These are phyloP conservation scores for Alnus rubra DNA, from an alignment of 306 rosid genomes.

Conservation along the genomic window DNA sequence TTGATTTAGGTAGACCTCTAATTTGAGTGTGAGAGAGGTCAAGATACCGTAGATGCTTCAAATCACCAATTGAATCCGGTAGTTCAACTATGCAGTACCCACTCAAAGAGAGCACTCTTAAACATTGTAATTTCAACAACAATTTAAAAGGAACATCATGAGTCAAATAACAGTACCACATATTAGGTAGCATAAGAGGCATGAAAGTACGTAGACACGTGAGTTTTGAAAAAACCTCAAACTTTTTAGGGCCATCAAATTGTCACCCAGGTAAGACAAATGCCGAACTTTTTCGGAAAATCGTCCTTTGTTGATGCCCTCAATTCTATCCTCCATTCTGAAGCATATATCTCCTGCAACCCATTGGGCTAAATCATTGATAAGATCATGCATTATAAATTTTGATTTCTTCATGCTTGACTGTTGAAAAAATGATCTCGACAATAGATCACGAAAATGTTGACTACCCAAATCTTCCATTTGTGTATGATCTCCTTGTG, in stretches of 20 bases:
- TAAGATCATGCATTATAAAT: neutral
- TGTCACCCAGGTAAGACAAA: neutral
- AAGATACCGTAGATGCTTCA: constrained; percentile 8
- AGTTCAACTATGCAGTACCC: neutral
- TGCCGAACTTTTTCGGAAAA: neutral
- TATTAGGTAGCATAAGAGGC: neutral
- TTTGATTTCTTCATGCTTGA: neutral
- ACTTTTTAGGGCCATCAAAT: neutral
- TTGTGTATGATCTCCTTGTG: neutral
- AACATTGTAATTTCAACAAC: neutral
- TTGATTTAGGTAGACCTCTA: neutral
- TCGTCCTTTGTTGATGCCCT: neutral
- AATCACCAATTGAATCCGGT: neutral
- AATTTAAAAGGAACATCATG: neutral
- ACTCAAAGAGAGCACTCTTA: neutral
- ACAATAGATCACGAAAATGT: neutral
- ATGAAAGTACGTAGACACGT: constrained; percentile 67
- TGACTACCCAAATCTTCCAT: neutral
- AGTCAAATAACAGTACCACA: constrained; percentile 34
- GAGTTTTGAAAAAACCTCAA: neutral
- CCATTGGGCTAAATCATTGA: constrained; percentile 2
- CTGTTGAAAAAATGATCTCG: neutral
- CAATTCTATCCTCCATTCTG: rapidly evolving
- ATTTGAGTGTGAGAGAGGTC: rapidly evolving
- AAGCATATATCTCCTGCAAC: no score